These are phyloP conservation scores for Cordia subcordata DNA, from an alignment of 257 asterid genomes.

Conservation along the genomic window DNA sequence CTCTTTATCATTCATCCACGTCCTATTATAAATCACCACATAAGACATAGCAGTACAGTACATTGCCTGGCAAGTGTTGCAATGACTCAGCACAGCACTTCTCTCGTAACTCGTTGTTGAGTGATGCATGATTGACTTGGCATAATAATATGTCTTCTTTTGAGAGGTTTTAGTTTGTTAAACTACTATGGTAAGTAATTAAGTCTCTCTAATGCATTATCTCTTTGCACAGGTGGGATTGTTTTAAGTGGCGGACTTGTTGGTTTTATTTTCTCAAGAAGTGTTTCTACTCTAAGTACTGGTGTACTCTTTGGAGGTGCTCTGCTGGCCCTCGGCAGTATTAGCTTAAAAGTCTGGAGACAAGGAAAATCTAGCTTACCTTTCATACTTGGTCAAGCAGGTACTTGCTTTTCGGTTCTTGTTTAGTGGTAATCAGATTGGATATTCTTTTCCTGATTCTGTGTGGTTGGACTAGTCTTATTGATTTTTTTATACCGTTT, in stretches of 20 bases:
- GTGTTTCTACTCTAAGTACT: slow-evolving; percentile 43
- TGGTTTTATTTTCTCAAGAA: slow-evolving; percentile 70
- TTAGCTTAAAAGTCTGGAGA: slow-evolving; percentile 82
- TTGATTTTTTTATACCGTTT: neutral
- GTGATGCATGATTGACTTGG: neutral
- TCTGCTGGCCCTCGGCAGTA: slow-evolving; percentile 71
- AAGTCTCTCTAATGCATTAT: slow-evolving; percentile 6
- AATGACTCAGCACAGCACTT: neutral
- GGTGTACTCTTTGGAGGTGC: slow-evolving; percentile 81
- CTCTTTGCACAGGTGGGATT: slow-evolving; percentile 58
- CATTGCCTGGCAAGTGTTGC: no score
- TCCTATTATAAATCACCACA: no score
- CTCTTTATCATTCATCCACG: no score
- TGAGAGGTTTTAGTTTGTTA: neutral
- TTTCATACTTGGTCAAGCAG: slow-evolving; percentile 90
- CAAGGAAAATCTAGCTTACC: slow-evolving; percentile 95
- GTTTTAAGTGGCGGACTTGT: slow-evolving; percentile 71
- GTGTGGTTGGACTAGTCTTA: neutral
- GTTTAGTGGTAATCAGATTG: neutral
- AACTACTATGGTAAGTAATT: neutral
- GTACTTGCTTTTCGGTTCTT: slow-evolving; percentile 28
- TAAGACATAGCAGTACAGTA: no score
- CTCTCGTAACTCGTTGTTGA: neutral
- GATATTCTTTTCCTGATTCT: neutral
- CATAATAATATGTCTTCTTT: neutral